Conservation (phyloP, 352 stramenopile species). For the Pythium dissimile region DNA sequence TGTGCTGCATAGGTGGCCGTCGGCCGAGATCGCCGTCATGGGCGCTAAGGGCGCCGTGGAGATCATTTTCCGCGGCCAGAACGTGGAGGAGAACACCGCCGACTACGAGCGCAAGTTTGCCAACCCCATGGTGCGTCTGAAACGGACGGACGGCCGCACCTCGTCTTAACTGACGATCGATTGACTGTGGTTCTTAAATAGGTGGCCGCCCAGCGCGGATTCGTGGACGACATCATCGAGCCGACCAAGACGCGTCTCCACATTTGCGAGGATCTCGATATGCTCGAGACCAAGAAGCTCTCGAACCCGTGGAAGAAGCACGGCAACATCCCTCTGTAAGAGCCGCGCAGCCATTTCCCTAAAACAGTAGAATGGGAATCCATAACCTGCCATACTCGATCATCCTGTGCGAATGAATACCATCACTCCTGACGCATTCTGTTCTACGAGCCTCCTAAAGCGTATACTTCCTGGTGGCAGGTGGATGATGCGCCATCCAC, state of each 20-base stretch:
- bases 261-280: conserved; percentile 95
- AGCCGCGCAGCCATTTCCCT: background rate
- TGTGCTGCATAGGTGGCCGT: conserved; percentile 48
- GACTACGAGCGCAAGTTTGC: conserved; percentile 97
- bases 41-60: conserved; percentile 95
- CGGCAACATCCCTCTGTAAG: conserved; percentile 97
- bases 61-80: conserved; percentile 97
- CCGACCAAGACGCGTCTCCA: conserved; percentile 90
- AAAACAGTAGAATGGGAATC: background rate
- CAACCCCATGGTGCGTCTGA: conserved; percentile 87
- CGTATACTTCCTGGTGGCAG: background rate
- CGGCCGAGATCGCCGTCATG: conserved; percentile 88
- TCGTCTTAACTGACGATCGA: too few species aligned
- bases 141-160: too few species aligned
- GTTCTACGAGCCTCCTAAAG: conserved; percentile 5
- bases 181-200: conserved; percentile 16
- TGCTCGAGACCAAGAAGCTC: conserved; percentile 94
- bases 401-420: conserved; percentile 9
- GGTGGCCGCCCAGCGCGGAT: conserved; percentile 94
- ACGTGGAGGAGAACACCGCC: conserved; percentile 93
- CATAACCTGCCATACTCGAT: conserved; percentile 2
- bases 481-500: background rate
- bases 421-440: background rate
- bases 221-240: conserved; percentile 98
- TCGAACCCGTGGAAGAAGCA: conserved; percentile 95